A percentile compares a stretch with the other conserved stretches of the same genome.
phyloP scores from a whole-genome alignment of 257 asterid genomes.

The Solanum ossicruentum region DNA sequence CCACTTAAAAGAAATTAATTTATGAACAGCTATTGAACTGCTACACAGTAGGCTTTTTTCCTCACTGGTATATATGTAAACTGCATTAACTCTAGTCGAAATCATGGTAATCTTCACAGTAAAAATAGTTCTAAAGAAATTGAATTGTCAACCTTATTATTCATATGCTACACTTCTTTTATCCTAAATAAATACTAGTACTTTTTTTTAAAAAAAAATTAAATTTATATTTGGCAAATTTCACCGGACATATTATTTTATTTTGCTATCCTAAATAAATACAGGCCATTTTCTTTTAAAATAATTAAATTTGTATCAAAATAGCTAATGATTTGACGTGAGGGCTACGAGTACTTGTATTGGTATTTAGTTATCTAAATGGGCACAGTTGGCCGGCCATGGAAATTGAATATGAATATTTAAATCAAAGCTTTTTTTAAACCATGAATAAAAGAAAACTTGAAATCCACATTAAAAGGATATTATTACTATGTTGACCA shows the following conservation, averaged over 20 bases:
- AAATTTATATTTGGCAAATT: neutral
- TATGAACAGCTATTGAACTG: too few species aligned
- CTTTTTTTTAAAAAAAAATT: neutral
- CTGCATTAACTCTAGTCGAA: neutral
- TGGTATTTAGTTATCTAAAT: neutral
- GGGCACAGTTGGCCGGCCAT: neutral
- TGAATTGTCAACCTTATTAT: neutral
- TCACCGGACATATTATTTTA: fast-evolving
- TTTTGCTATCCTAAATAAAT: too few species aligned
- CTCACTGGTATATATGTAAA: neutral
- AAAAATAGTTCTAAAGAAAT: neutral
- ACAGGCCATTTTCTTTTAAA: too few species aligned
- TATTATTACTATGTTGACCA: neutral
- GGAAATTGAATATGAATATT: neutral
- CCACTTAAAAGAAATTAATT: too few species aligned
- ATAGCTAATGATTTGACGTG: neutral
- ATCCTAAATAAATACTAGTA: neutral
- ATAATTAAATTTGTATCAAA: neutral
- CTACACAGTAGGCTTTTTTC: neutral
- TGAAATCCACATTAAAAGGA: neutral
- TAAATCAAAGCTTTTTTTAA: neutral
- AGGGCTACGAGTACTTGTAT: neutral
- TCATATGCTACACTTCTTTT: neutral
- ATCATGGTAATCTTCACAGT: neutral
- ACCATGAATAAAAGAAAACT: neutral